These are phyloP conservation scores for Psilocybe cubensis DNA, from an alignment of 768 basidiomycete genomes.

Conservation along the genomic window DNA sequence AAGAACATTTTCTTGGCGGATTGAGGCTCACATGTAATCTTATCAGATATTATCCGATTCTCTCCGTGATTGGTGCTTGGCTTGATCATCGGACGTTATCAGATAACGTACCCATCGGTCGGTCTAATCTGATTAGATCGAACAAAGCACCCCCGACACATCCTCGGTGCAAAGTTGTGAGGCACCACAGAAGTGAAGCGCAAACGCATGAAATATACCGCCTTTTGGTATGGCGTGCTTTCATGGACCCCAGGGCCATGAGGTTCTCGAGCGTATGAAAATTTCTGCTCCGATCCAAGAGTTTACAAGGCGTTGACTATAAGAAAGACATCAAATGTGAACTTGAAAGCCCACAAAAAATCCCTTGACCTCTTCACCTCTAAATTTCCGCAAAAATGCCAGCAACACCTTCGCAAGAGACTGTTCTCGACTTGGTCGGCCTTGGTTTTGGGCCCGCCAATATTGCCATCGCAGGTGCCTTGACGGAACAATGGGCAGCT, in stretches of 20 bases:
- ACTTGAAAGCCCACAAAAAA: background rate
- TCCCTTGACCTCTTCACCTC: background rate
- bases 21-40: conserved; percentile 27
- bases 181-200: background rate
- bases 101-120: conserved; percentile 27
- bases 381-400: conserved; percentile 14
- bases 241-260: conserved; percentile 5
- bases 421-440: conserved; percentile 48
- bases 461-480: conserved; percentile 51
- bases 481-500: conserved; percentile 44
- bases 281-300: conserved; percentile 12
- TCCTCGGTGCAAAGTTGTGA: background rate
- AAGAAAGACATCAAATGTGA: conserved; percentile 1
- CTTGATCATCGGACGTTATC: conserved; percentile 27
- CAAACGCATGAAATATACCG: conserved; percentile 14
- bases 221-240: background rate
- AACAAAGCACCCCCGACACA: conserved; percentile 1
- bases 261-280: conserved; percentile 13
- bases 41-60: conserved; percentile 36
- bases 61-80: conserved; percentile 24
- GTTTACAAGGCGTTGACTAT: conserved; percentile 8
- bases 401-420: conserved; percentile 18
- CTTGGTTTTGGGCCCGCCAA: conserved; percentile 59
- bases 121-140: conserved; percentile 33
- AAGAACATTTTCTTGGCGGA: conserved; percentile 17